Percentiles rank a stretch among this genome's conserved stretches.
Evolutionary conservation across 805 yeast species (phyloP).

Genomic region (Yarrowia sp.): DNA sequence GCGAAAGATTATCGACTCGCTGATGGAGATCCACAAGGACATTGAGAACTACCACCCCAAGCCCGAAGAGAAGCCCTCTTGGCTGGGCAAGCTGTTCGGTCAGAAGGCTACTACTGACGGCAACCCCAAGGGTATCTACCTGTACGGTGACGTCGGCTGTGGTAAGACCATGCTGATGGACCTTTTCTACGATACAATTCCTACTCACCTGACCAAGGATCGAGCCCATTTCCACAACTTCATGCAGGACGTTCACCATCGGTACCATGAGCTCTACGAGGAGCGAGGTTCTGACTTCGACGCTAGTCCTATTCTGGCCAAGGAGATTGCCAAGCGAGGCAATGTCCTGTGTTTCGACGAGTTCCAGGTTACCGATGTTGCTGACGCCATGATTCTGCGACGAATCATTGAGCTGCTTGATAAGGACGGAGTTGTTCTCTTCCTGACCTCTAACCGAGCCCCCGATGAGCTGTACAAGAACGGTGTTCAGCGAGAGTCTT

Average conservation of each 20-base stretch:
- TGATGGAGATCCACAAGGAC: conserved; percentile 58
- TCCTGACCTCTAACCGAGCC: conserved; percentile 92
- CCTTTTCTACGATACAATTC: conserved; percentile 81
- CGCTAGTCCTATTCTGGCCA: conserved; percentile 78
- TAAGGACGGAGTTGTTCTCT: conserved; percentile 78
- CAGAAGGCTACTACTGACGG: conserved; percentile 27
- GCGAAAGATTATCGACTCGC: conserved; percentile 59
- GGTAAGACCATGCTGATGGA: conserved; percentile 99
- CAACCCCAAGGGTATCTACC: conserved; percentile 65
- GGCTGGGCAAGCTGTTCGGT: conserved; percentile 25
- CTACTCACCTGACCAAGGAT: conserved; percentile 68
- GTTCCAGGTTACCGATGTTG: conserved; percentile 97
- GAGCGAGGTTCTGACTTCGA: conserved; percentile 73
- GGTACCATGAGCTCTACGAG: conserved; percentile 70
- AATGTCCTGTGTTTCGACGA: conserved; percentile 92
- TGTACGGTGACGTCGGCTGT: conserved; percentile 97
- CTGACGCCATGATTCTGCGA: conserved; percentile 94
- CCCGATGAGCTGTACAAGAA: conserved; percentile 92
- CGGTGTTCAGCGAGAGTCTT: conserved; percentile 89
- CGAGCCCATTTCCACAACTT: conserved; percentile 95
- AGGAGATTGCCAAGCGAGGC: conserved; percentile 71
- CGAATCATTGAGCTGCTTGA: conserved; percentile 62
- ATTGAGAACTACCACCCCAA: conserved; percentile 57
- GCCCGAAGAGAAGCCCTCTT: conserved; percentile 46
- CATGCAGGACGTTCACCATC: conserved; percentile 89